A percentile compares a stretch with the other conserved stretches of the same genome.
These are phyloP conservation scores for Wickerhamomyces bovis DNA, from an alignment of 805 yeast species.

Conservation along the genomic window DNA sequence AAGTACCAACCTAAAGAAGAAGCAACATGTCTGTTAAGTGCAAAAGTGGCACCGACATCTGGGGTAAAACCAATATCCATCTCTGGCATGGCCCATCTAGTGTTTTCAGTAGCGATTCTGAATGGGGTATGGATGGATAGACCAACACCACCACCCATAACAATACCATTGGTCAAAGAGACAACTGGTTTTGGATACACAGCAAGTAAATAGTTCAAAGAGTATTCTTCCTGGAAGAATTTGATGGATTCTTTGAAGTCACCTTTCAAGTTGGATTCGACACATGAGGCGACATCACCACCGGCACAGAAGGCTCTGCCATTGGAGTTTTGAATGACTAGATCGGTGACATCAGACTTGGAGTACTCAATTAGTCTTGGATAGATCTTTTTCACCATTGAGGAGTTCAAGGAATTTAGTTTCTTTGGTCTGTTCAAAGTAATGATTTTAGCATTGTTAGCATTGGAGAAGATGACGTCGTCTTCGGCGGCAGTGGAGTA, in stretches of 20 bases:
- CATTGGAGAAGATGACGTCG: constrained; percentile 59
- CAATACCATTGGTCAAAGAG: constrained; percentile 84
- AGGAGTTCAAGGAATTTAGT: constrained; percentile 74
- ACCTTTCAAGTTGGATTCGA: constrained; percentile 46
- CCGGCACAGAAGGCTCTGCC: constrained; percentile 83
- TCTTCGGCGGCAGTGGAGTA: constrained; percentile 17
- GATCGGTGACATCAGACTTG: constrained; percentile 56
- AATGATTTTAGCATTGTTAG: constrained; percentile 63
- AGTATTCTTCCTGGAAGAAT: constrained; percentile 77
- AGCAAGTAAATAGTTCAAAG: constrained; percentile 70
- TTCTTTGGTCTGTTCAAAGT: constrained; percentile 76
- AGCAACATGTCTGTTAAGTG: constrained; percentile 69
- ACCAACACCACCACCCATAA: constrained; percentile 99
- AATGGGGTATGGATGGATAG: constrained; percentile 85
- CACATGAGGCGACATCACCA: constrained; percentile 87
- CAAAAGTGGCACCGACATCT: constrained; percentile 92
- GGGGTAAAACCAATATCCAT: constrained; percentile 95
- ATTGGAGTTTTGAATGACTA: constrained; percentile 61
- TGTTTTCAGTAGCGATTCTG: constrained; percentile 87
- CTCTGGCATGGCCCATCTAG: constrained; percentile 96
- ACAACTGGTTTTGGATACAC: constrained; percentile 85
- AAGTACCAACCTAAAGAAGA: constrained; percentile 80
- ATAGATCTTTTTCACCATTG: constrained; percentile 66
- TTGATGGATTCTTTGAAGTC: constrained; percentile 44
- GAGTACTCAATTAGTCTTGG: constrained; percentile 75